phyloP scores from a whole-genome alignment of 2,329 filamentous ascomycete genomes.

The Orbilia javanica region DNA sequence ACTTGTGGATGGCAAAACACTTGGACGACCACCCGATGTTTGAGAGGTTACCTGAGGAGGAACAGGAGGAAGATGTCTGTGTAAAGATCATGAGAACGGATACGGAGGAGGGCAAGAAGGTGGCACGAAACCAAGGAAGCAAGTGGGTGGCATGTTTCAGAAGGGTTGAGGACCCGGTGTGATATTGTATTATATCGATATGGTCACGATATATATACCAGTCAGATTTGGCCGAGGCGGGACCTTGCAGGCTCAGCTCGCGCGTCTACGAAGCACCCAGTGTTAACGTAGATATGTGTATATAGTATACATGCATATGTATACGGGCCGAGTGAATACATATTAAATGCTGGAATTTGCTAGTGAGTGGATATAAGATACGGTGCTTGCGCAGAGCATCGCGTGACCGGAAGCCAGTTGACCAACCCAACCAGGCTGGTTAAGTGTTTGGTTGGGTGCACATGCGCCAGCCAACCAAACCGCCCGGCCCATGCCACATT shows the following conservation, averaged over 20 bases:
- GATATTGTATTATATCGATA: constrained; percentile 67
- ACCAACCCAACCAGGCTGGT: neutral
- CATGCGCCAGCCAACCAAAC: constrained; percentile 30
- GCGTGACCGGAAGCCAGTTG: constrained; percentile 38
- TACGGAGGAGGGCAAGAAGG: constrained; percentile 98
- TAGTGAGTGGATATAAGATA: neutral
- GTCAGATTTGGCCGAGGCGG: constrained; percentile 1
- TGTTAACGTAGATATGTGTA: too few species aligned
- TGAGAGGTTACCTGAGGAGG: constrained; percentile 77
- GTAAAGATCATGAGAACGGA: constrained; percentile 81
- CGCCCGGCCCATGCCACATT: constrained; percentile 18
- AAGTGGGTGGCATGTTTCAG: constrained; percentile 93
- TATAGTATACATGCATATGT: neutral
- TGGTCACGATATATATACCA: neutral
- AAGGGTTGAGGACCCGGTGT: constrained; percentile 81
- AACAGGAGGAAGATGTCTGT: constrained; percentile 77
- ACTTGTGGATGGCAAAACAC: constrained; percentile 92
- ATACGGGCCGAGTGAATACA: neutral
- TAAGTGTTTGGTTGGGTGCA: constrained; percentile 23
- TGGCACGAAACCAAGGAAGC: constrained; percentile 85
- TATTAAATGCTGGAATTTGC: constrained; percentile 3
- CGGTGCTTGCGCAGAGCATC: constrained; percentile 8
- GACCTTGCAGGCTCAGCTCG: constrained; percentile 21
- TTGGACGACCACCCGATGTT: constrained; percentile 83
- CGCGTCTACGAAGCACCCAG: neutral